Conservation (phyloP, 2,329 filamentous ascomycete species). For the Dissoconium aciculare region DNA sequence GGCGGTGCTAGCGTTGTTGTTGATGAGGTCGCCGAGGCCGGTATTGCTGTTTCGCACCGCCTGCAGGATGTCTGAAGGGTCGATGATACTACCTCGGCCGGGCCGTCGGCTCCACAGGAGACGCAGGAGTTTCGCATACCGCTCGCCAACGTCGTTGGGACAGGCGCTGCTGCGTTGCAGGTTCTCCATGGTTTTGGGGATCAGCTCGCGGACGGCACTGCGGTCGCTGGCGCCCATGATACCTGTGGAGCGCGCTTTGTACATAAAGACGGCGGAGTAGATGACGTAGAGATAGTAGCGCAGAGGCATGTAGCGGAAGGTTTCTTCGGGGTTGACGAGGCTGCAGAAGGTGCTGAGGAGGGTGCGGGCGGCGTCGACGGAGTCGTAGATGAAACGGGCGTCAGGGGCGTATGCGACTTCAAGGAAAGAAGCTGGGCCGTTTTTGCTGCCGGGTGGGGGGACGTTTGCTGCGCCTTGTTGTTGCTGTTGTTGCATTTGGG, state of each 20-base stretch:
- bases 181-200: constrained; percentile 44
- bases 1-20: not conserved
- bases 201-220: constrained; percentile 41
- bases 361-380: constrained; percentile 48
- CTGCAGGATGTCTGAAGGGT: constrained; percentile 11
- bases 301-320: constrained; percentile 49
- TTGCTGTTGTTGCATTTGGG: constrained; percentile 11
- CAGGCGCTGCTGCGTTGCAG: constrained; percentile 44
- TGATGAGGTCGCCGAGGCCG: not conserved
- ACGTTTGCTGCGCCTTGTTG: constrained; percentile 17
- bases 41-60: too few species aligned
- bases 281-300: constrained; percentile 49
- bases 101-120: constrained; percentile 40
- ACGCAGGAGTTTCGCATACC: constrained; percentile 46
- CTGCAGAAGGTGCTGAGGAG: constrained; percentile 46
- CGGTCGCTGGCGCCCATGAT: constrained; percentile 42
- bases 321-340: constrained; percentile 42
- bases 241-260: constrained; percentile 48
- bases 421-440: constrained; percentile 16
- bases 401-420: constrained; percentile 44
- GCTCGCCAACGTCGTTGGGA: constrained; percentile 44
- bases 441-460: too few species aligned
- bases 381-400: constrained; percentile 52
- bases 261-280: constrained; percentile 50
- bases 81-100: constrained; percentile 14